Evolutionary conservation across 2,329 filamentous ascomycete species (phyloP), one percentile per base, ranked within the genome.

Genomic region (Pseudocercospora vitis): DNA sequence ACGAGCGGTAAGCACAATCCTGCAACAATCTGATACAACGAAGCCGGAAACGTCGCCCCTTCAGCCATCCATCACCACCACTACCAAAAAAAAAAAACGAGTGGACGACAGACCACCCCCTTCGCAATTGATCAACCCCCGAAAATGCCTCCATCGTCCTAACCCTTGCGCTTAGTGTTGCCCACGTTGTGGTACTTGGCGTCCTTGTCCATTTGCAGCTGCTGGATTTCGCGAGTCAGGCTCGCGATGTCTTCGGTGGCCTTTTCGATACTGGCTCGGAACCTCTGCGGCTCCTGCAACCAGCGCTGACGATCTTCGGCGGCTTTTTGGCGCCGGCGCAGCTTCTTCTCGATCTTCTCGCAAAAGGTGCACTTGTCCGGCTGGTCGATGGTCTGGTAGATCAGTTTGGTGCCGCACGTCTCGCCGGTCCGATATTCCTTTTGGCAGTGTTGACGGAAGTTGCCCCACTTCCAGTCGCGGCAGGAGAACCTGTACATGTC

Each of bases 401-500:
- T 86, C 76, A 96, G 86, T 76, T 90, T 95, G 77, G 95, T 88
- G 58, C 92, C 92, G 75, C 92, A 97, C 31, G 92, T 96, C 79
- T 97, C 92, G 67, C 92, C 92, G 63, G 89, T 96, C 62, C 92
- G 88, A 76, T 95, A 95, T 73, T 96, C 92, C 74, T 90, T 91
- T 73, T 88, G 86, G 81, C 92, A 97, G 71, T 95, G 91, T 73
- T 91, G 83, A 62, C 88, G 85, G 78, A 96, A 96, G 76, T 87
- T 87, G 62, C 89, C 88, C 91, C 91, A 97, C 74, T 91, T 90
- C 86, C 88, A 96, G 80, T 90, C 92, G 68, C 88, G 88, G 76
- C 92, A 97, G 53, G 74, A 74, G 81, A 88, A 96, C 65, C 84
- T 82, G 72, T 87, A 90, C 74, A 92, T 88, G 68, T 96, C 91